Evolutionary conservation across 139 green algal genomes (phyloP).

Genomic region (Chlamydomonas incerta): DNA sequence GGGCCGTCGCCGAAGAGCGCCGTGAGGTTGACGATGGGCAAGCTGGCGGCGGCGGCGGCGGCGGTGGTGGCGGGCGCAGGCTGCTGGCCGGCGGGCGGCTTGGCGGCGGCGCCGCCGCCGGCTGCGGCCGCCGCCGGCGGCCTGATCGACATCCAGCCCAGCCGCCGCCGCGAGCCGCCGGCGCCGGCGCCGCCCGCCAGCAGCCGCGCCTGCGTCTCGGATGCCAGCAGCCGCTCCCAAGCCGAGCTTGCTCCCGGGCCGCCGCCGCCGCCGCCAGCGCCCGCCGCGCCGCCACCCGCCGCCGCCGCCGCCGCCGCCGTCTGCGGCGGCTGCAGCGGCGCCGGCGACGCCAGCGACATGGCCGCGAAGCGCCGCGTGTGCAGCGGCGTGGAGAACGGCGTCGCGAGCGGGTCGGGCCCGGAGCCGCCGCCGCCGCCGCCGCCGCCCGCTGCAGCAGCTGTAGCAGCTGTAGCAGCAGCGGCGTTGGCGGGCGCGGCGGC

Average conservation of each 20-base stretch:
- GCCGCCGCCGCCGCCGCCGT: background rate
- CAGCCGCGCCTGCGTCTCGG: background rate
- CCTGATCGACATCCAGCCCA: background rate
- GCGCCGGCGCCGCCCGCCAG: background rate
- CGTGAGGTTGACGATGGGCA: background rate
- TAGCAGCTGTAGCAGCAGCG: background rate
- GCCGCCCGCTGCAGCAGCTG: background rate
- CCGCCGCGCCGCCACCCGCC: background rate
- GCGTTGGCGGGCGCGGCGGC: background rate
- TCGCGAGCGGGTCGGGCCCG: background rate
- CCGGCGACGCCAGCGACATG: constrained; percentile 35
- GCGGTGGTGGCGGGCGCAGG: background rate
- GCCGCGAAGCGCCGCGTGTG: constrained; percentile 43
- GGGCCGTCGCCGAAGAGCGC: background rate
- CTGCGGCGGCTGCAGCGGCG: background rate
- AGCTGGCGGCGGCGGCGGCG: background rate
- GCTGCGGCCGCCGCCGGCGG: no score
- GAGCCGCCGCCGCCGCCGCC: constrained; percentile 1
- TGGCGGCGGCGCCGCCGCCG: background rate
- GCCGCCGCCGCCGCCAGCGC: background rate
- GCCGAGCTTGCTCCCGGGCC: background rate
- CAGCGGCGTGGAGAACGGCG: constrained; percentile 25
- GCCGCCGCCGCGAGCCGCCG: background rate
- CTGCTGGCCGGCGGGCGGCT: background rate
- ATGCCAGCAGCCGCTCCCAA: constrained; percentile 26